phyloP scores from a whole-genome alignment of 306 rosid genomes.

The Lathyrus aphaca region DNA sequence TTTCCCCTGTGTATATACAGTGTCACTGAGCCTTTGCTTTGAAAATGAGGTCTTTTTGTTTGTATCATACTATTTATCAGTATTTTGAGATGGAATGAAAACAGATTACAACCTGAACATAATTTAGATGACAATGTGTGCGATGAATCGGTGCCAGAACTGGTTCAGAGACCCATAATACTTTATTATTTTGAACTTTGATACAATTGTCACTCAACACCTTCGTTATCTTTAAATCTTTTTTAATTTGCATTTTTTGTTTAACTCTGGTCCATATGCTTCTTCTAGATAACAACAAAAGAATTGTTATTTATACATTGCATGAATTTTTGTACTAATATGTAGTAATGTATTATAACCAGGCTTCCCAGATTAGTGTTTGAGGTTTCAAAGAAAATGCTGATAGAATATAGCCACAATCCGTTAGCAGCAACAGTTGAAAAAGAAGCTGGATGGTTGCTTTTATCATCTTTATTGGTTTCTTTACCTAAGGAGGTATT shows the following conservation, averaged over 20 bases:
- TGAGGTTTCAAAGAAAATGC: slow-evolving; percentile 87
- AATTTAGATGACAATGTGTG: slow-evolving; percentile 17
- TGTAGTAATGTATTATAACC: slow-evolving; percentile 32
- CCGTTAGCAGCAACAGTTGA: slow-evolving; percentile 73
- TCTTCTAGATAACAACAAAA: slow-evolving; percentile 5
- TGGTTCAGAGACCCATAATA: slow-evolving; percentile 17
- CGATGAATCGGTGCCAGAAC: not conserved
- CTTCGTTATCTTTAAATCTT: slow-evolving; percentile 23
- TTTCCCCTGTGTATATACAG: slow-evolving; percentile 6
- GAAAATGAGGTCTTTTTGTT: slow-evolving; percentile 26
- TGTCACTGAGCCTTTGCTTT: slow-evolving; percentile 21
- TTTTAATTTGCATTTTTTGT: slow-evolving; percentile 24
- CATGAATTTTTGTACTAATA: slow-evolving; percentile 28
- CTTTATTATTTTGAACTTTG: slow-evolving; percentile 1
- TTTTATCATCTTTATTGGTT: slow-evolving; percentile 82
- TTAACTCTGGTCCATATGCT: slow-evolving; percentile 20
- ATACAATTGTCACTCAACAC: slow-evolving; percentile 6
- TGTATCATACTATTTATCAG: slow-evolving; percentile 32
- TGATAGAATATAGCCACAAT: slow-evolving; percentile 75
- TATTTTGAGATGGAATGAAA: slow-evolving; percentile 18
- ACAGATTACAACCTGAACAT: not conserved
- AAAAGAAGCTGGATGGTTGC: slow-evolving; percentile 98
- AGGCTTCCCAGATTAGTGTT: slow-evolving; percentile 87
- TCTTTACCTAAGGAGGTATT: slow-evolving; percentile 90
- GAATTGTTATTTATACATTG: slow-evolving; percentile 27